Conservation (phyloP, 164 flowering plant species). For the Vitis rupestris region DNA sequence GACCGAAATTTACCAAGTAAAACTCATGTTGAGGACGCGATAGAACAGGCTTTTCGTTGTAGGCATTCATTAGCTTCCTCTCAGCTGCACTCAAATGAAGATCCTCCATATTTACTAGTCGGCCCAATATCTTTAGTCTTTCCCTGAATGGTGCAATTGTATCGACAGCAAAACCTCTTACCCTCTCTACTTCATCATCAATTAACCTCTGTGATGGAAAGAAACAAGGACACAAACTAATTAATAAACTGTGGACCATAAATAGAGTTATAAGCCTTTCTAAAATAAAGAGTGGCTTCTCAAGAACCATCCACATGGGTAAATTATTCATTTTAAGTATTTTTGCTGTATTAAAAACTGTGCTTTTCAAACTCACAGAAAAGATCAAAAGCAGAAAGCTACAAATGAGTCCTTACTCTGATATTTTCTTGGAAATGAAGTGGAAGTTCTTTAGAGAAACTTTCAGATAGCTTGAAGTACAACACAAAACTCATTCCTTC, state of each 20-base stretch:
- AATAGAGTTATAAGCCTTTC: background rate
- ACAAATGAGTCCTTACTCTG: constrained; percentile 39
- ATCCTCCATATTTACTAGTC: constrained; percentile 74
- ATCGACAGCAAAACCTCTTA: constrained; percentile 73
- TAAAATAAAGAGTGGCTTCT: too few relatives aligned
- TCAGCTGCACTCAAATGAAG: constrained; percentile 72
- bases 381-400: background rate
- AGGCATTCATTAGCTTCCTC: constrained; percentile 85
- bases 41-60: constrained; percentile 94
- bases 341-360: background rate
- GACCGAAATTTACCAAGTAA: constrained; percentile 48
- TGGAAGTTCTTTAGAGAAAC: constrained; percentile 69
- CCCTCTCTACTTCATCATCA: constrained; percentile 85
- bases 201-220: constrained; percentile 53
- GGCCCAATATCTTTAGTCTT: constrained; percentile 84
- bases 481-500: constrained; percentile 86
- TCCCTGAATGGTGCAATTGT: constrained; percentile 72
- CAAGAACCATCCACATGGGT: too few relatives aligned
- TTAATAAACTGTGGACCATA: background rate
- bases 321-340: too few relatives aligned
- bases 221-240: background rate
- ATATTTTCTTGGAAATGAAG: constrained; percentile 68
- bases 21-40: constrained; percentile 98
- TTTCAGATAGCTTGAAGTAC: constrained; percentile 78
- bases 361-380: too few relatives aligned